Conservation (phyloP, 2,329 filamentous ascomycete genomes). For the Zymoseptoria pseudotritici region DNA sequence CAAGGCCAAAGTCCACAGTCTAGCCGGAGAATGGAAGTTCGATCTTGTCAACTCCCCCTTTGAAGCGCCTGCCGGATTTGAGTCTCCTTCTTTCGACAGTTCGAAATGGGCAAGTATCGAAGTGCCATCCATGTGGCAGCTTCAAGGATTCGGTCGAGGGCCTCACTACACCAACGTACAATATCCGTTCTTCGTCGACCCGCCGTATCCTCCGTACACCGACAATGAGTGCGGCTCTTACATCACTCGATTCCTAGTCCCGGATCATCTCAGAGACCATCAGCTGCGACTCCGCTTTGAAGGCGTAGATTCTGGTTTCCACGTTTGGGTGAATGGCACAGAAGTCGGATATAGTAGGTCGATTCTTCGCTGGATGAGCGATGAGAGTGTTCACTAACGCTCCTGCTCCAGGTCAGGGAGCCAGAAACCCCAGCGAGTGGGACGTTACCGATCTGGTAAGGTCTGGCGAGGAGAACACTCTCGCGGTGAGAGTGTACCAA, state of each 20-base stretch:
- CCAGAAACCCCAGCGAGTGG: constrained; percentile 62
- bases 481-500: constrained; percentile 62
- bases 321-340: constrained; percentile 59
- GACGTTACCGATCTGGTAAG: constrained; percentile 52
- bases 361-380: neutral
- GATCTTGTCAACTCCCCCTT: constrained; percentile 31
- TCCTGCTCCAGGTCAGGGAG: constrained; percentile 44
- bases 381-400: too few species aligned
- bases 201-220: constrained; percentile 51
- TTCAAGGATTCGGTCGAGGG: constrained; percentile 55
- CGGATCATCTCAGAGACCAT: constrained; percentile 35
- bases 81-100: constrained; percentile 28
- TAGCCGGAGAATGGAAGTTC: constrained; percentile 35
- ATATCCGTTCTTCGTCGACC: constrained; percentile 52
- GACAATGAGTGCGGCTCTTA: constrained; percentile 62
- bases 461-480: constrained; percentile 42
- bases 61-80: constrained; percentile 31
- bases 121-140: constrained; percentile 56
- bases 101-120: constrained; percentile 45
- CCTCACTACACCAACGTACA: constrained; percentile 64
- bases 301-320: constrained; percentile 64
- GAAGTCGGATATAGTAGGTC: constrained; percentile 53
- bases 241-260: constrained; percentile 48
- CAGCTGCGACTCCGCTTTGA: constrained; percentile 62
- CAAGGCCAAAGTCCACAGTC: constrained; percentile 27